Base-by-base conservation (phyloP, 1,139 yeast genomes). In the Geotrichum cucujoidarum region DNA sequence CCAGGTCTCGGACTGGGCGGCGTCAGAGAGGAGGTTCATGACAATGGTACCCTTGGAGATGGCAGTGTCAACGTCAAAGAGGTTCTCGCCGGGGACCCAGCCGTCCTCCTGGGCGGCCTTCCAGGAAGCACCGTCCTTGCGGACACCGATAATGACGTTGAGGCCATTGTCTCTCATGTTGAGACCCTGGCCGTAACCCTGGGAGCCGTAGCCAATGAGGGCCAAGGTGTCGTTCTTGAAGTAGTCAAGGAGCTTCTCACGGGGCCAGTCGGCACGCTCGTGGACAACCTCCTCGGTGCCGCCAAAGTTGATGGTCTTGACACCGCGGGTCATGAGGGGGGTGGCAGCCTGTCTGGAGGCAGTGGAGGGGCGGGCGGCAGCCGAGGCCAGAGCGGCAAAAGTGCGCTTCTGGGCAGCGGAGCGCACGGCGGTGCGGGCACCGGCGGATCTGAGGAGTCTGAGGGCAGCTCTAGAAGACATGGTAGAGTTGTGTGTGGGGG, bases 1-100 rank as follows among this genome's bases (percentile, higher is more conserved):
- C 98, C 98, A 92, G 61, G 98, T 92, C 79, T 92, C 97, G 58
- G 97, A 89, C 80, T 92, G 98, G 65, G 98, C 97, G 69, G 98
- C 98, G 70, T 92, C 98, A 50, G 97, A 90, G 66, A 92, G 80
- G 76, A 92, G 80, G 86, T 94, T 90, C 97, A 92, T 90, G 73
- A 92, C 75, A 72, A 81, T 81, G 65, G 97, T 84, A 78, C 98
- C 98, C 73, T 78, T 83, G 62, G 71, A 62, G 70, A 92, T 83
- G 63, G 98, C 98, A 75, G 90, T 97, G 61, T 80, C 78, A 62
- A 92, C 97, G 58, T 84, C 90, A 71, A 92, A 92, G 72, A 92
- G 80, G 82, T 86, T 92, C 80, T 92, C 88, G 71, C 98, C 98
- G 70, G 96, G 96, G 62, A 92, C 96, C 98, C 98, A 92, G 64